Evolutionary conservation across 2,329 filamentous ascomycete genomes (phyloP).

Genomic region (Ophiocordyceps robertsii): DNA sequence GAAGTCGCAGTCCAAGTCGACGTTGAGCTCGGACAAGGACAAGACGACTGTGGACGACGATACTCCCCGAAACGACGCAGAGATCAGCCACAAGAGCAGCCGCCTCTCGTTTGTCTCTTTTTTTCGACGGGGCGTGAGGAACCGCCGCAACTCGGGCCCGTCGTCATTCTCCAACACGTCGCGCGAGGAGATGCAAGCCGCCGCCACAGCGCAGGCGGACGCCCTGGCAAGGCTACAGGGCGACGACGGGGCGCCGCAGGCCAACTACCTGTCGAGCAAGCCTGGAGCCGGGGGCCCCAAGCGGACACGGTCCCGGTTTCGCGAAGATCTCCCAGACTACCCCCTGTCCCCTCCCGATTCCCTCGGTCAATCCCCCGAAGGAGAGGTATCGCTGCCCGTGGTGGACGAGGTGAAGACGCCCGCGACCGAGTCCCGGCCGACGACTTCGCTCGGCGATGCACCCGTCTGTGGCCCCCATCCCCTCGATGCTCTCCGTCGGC

Average conservation of each 20-base stretch:
- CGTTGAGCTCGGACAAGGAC: slow-evolving; percentile 25
- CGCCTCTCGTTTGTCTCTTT: slow-evolving; percentile 55
- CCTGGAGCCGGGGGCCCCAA: slow-evolving; percentile 43
- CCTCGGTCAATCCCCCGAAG: slow-evolving; percentile 64
- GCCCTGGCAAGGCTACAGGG: slow-evolving; percentile 21
- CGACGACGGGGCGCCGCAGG: slow-evolving; percentile 11
- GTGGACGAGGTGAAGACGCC: slow-evolving; percentile 14
- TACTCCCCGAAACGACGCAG: slow-evolving; percentile 38
- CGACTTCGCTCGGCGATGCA: slow-evolving; percentile 26
- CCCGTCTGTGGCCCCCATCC: slow-evolving; percentile 30
- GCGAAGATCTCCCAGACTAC: slow-evolving; percentile 80
- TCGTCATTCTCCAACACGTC: slow-evolving; percentile 90
- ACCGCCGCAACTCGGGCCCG: slow-evolving; percentile 40
- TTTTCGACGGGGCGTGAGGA: slow-evolving; percentile 55
- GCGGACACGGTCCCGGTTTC: slow-evolving; percentile 79
- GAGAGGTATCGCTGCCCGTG: slow-evolving; percentile 27
- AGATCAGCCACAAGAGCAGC: slow-evolving; percentile 31
- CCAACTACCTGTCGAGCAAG: slow-evolving; percentile 17
- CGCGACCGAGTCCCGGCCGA: slow-evolving; percentile 13
- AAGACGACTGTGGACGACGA: slow-evolving; percentile 34
- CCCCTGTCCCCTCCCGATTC: slow-evolving; percentile 79
- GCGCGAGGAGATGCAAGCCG: slow-evolving; percentile 62
- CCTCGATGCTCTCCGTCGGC: slow-evolving; percentile 13
- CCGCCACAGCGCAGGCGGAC: slow-evolving; percentile 16
- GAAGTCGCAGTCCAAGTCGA: slow-evolving; percentile 36